Percentiles rank a stretch among this genome's conserved stretches.
phyloP scores from a whole-genome alignment of 176 grass and related monocot genomes.

The Rhipidocladum racemiflorum region DNA sequence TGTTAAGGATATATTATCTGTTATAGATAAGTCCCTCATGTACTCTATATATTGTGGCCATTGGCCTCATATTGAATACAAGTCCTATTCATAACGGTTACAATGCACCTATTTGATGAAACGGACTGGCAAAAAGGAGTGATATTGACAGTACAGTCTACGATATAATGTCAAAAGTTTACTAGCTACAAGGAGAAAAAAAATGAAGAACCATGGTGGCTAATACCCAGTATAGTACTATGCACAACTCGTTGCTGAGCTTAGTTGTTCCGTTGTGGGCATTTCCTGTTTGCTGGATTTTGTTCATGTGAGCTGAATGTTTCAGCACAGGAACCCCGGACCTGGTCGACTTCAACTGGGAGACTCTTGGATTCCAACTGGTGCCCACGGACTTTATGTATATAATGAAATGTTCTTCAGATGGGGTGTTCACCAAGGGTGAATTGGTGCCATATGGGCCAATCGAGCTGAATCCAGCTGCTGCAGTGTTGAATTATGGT shows the following conservation, averaged over 20 bases:
- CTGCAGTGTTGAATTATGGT: slow-evolving; percentile 94
- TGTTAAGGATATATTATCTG: too few relatives aligned
- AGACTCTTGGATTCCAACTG: slow-evolving; percentile 71
- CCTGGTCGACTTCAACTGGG: slow-evolving; percentile 71
- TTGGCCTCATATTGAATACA: too few relatives aligned
- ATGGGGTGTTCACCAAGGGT: slow-evolving; percentile 62
- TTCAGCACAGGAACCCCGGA: slow-evolving; percentile 56
- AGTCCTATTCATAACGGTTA: too few relatives aligned
- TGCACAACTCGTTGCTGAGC: background rate
- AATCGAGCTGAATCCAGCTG: slow-evolving; percentile 70
- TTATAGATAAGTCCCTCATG: too few relatives aligned
- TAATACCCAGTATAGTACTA: background rate
- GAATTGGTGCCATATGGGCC: slow-evolving; percentile 68
- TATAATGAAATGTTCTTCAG: slow-evolving; percentile 54
- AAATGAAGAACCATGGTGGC: background rate
- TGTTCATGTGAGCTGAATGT: slow-evolving; percentile 12
- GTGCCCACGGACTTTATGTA: slow-evolving; percentile 91
- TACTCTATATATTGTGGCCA: too few relatives aligned
- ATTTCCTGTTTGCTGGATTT: background rate
- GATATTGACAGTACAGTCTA: background rate
- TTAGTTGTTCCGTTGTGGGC: background rate
- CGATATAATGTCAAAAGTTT: background rate
- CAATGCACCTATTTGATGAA: background rate
- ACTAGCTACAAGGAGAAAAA: background rate
- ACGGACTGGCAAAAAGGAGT: background rate